Conservation (phyloP, 768 basidiomycete genomes). For the Russula brevipes region DNA sequence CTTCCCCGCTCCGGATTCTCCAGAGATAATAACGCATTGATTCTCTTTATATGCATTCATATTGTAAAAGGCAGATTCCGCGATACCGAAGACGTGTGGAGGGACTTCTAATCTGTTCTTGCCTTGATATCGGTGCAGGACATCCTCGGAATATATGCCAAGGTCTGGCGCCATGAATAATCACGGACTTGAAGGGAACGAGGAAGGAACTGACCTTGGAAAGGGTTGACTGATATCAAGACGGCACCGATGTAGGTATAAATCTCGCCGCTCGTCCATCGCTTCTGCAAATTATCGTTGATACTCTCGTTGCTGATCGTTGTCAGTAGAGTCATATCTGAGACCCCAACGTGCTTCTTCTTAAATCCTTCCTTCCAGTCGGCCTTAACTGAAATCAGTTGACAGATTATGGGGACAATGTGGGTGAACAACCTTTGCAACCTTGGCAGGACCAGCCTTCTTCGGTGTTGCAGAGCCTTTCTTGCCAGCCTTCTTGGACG, state of each 20-base stretch:
- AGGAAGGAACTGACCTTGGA: constrained; percentile 55
- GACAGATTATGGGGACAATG: neutral
- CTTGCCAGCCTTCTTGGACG: constrained; percentile 88
- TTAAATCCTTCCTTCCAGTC: constrained; percentile 99
- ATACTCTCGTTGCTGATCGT: constrained; percentile 97
- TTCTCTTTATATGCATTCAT: constrained; percentile 99
- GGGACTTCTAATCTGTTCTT: constrained; percentile 98
- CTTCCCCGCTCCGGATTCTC: constrained; percentile 98
- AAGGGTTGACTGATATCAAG: constrained; percentile 98
- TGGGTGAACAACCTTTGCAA: constrained; percentile 61
- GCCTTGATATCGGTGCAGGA: constrained; percentile 78
- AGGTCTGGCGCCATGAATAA: constrained; percentile 54
- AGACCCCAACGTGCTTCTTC: constrained; percentile 98
- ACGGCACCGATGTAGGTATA: constrained; percentile 99
- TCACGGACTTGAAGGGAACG: neutral
- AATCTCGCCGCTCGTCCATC: constrained; percentile 93
- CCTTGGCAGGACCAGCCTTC: constrained; percentile 53
- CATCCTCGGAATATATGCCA: constrained; percentile 94
- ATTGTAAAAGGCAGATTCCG: constrained; percentile 96
- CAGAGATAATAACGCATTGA: constrained; percentile 99
- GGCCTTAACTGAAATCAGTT: constrained; percentile 49
- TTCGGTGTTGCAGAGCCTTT: constrained; percentile 63
- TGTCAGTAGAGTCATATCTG: constrained; percentile 96
- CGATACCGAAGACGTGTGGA: constrained; percentile 96
- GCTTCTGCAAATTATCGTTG: constrained; percentile 96